Evolutionary conservation across 805 yeast genomes (phyloP).

Genomic region (Candida ovalis): DNA sequence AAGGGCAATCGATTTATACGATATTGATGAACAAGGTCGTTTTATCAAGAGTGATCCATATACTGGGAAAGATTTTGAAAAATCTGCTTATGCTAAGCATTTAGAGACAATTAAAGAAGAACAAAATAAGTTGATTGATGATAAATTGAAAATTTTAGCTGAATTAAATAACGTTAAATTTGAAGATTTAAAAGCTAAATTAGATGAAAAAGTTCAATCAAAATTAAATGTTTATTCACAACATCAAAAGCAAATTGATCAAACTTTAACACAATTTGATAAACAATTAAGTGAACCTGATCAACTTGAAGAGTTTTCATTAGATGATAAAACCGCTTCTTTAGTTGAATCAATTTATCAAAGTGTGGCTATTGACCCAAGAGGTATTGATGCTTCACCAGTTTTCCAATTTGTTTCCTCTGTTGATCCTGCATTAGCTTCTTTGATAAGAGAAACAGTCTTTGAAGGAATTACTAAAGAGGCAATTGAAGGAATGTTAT

Average conservation of each 20-base stretch:
- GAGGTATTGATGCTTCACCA: conserved; percentile 17
- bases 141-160: conserved; percentile 24
- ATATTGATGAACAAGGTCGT: conserved; percentile 23
- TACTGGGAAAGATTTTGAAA: conserved; percentile 19
- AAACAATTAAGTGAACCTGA: conserved; percentile 13
- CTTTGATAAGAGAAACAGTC: conserved; percentile 12
- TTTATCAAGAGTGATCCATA: conserved; percentile 18
- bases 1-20: conserved; percentile 10
- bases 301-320: not conserved
- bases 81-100: conserved; percentile 21
- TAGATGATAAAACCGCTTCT: conserved; percentile 5
- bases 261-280: conserved; percentile 16
- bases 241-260: conserved; percentile 8
- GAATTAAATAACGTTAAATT: conserved; percentile 24
- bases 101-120: conserved; percentile 15
- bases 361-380: conserved; percentile 13
- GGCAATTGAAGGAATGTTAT: conserved; percentile 9
- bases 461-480: conserved; percentile 13
- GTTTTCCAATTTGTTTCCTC: conserved; percentile 17
- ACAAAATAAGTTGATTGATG: conserved; percentile 22
- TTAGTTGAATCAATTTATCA: conserved; percentile 21
- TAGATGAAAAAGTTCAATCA: conserved; percentile 20
- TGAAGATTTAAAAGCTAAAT: conserved; percentile 18
- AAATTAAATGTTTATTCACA: conserved; percentile 4
- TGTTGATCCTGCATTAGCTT: conserved; percentile 22